Evolutionary conservation across 1,284 basidiomycete species (phyloP), one percentile per base, ranked within the genome.

Genomic region (Abortiporus biennis): DNA sequence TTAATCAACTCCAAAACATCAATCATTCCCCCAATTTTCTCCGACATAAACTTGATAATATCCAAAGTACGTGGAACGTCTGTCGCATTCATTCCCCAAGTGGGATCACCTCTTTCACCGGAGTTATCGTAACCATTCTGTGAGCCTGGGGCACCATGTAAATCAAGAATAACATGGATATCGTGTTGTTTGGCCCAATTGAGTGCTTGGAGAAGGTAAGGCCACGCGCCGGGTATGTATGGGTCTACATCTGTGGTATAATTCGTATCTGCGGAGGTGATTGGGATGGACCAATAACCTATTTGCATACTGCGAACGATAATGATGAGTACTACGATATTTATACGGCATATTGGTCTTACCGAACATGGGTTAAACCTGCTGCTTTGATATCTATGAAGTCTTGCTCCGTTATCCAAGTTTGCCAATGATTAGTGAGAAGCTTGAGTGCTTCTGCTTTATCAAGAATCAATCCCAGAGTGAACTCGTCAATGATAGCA

Each of bases 91-190:
- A 62, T 56, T 1, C 75, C 80, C 86, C 86, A 93, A 38, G 69
- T 59, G 6, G 84, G 77, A 36, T 67, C 64, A 12, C 68, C 67
- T n/a, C 78, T 68, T 48, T 83, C 81, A 4, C 92, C 92, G 11
- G 85, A 89, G 64, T 92, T 92, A 63, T 92, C 90, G 59, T 80
- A 90, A 1, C 82, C 81, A 49, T 85, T 85, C 56, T 85, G 80
- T 25, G 78, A 80, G 17, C 78, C 80, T 1, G 79, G 80, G 0
- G 80, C 80, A 21, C 79, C 80, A 50, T 84, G 80, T 15, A 90
- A 65, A 60, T 90, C 87, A 38, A 89, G 55, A 46, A 85, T 79
- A 48, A 81, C 76, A 48, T 77, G 72, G 13, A 87, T 53, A 8
- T 61, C 62, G 49, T 82, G 63, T 30, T 68, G 63, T 40, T 67